phyloP scores from a whole-genome alignment of 1,284 basidiomycete species.

The Tranzscheliella williamsii region DNA sequence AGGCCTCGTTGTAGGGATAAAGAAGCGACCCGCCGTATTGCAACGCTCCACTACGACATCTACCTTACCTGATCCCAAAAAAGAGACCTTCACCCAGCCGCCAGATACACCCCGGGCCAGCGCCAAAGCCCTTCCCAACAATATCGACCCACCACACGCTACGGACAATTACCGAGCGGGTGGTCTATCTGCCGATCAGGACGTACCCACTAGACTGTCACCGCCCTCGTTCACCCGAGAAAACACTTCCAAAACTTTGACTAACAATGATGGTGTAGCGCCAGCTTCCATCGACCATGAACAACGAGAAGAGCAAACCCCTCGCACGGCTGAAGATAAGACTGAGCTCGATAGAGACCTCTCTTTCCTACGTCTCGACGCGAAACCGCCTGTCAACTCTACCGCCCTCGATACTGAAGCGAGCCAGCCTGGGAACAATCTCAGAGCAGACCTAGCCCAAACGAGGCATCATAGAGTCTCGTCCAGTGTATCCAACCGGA shows the following conservation, averaged over 20 bases:
- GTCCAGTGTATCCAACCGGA: constrained; percentile 37
- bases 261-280: neutral
- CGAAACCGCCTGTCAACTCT: too few relatives aligned
- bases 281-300: neutral
- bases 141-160: too few relatives aligned
- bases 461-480: constrained; percentile 26
- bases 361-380: too few relatives aligned
- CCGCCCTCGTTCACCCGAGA: constrained; percentile 7
- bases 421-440: too few relatives aligned
- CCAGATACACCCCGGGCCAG: constrained; percentile 31
- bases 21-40: constrained; percentile 31
- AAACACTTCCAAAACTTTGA: constrained; percentile 27
- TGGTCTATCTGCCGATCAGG: neutral
- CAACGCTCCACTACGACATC: constrained; percentile 5
- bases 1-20: constrained; percentile 42
- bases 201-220: neutral
- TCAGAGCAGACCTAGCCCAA: too few relatives aligned
- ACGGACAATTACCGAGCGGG: too few relatives aligned
- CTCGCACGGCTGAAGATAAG: too few relatives aligned
- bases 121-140: too few relatives aligned
- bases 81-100: constrained; percentile 18
- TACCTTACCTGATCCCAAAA: constrained; percentile 16
- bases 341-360: too few relatives aligned
- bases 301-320: neutral
- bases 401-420: too few relatives aligned